These are phyloP conservation scores for Mediolabrus comicus DNA, from an alignment of 108 stramenopile genomes.

Conservation along the genomic window DNA sequence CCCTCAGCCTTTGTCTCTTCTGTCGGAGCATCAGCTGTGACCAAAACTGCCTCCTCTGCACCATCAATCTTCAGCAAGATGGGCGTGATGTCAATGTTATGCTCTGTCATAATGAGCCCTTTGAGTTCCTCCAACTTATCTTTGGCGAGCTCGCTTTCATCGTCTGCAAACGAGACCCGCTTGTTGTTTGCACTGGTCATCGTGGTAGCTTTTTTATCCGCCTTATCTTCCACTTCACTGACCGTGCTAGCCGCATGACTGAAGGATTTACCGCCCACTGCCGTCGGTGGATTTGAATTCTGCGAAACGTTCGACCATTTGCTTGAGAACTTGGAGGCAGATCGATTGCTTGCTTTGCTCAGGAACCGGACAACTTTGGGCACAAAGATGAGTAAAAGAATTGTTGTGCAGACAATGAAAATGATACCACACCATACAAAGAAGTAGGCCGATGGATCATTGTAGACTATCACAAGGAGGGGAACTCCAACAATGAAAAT, in stretches of 20 bases:
- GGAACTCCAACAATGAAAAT: conserved; percentile 45
- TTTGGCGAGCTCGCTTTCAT: neutral
- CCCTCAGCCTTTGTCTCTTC: too few relatives aligned
- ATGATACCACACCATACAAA: conserved; percentile 33
- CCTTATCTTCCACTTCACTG: too few relatives aligned
- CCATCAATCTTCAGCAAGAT: neutral
- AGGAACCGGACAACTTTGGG: conserved; percentile 37
- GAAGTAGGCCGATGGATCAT: conserved; percentile 36
- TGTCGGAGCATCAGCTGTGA: too few relatives aligned
- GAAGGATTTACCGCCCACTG: too few relatives aligned
- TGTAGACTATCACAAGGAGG: conserved; percentile 34
- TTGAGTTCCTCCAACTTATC: neutral
- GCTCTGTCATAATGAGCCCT: neutral
- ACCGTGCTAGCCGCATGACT: too few relatives aligned
- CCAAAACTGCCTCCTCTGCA: neutral
- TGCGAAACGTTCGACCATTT: too few relatives aligned
- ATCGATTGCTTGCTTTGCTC: neutral
- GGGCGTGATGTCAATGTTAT: neutral
- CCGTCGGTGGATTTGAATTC: too few relatives aligned
- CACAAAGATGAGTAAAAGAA: conserved; percentile 44
- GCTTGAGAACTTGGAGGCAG: too few relatives aligned
- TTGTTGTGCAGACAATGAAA: conserved; percentile 21
- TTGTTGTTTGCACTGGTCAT: too few relatives aligned
- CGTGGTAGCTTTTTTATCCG: too few relatives aligned
- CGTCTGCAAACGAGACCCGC: too few relatives aligned